A percentile compares a stretch with the other conserved stretches of the same genome.
Conservation (phyloP, 2,329 filamentous ascomycete species). For the Corynespora cassiicola region DNA sequence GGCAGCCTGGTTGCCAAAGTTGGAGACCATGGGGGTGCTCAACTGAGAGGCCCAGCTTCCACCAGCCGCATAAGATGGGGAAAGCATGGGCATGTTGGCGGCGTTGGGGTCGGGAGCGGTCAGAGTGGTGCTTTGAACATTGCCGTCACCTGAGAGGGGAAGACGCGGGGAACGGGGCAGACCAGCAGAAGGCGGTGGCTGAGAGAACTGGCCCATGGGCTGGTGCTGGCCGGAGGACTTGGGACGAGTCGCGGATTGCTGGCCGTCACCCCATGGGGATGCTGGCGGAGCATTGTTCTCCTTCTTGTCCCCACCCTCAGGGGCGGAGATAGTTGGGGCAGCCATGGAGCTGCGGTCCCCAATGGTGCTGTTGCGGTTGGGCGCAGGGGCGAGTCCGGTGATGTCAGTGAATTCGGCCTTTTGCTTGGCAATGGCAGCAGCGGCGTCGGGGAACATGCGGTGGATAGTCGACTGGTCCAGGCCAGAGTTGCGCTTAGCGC, state of each 20-base stretch:
- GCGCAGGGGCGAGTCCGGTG: constrained; percentile 86
- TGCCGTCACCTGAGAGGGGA: constrained; percentile 68
- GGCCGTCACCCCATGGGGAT: constrained; percentile 79
- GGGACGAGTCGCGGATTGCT: constrained; percentile 66
- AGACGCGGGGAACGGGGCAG: constrained; percentile 84
- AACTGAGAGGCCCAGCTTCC: constrained; percentile 99
- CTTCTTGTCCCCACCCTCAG: constrained; percentile 67
- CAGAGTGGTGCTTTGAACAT: constrained; percentile 84
- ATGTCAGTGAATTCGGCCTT: constrained; percentile 97
- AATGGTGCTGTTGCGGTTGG: constrained; percentile 88
- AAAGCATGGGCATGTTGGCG: constrained; percentile 81
- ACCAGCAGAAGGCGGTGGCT: constrained; percentile 76
- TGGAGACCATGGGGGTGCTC: constrained; percentile 93
- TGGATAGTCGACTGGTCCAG: constrained; percentile 93
- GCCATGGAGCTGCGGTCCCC: constrained; percentile 78
- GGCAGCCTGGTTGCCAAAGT: constrained; percentile 69
- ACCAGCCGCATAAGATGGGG: constrained; percentile 76
- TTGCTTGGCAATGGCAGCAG: constrained; percentile 96
- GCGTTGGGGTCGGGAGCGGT: constrained; percentile 72
- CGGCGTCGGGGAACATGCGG: constrained; percentile 98
- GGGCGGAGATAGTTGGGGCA: constrained; percentile 76
- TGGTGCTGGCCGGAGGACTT: constrained; percentile 74
- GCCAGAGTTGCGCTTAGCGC: constrained; percentile 88
- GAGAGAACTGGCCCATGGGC: constrained; percentile 89
- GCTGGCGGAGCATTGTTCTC: constrained; percentile 70